Base-by-base conservation (phyloP, 352 stramenopile species). In the Thraustotheca clavata region DNA sequence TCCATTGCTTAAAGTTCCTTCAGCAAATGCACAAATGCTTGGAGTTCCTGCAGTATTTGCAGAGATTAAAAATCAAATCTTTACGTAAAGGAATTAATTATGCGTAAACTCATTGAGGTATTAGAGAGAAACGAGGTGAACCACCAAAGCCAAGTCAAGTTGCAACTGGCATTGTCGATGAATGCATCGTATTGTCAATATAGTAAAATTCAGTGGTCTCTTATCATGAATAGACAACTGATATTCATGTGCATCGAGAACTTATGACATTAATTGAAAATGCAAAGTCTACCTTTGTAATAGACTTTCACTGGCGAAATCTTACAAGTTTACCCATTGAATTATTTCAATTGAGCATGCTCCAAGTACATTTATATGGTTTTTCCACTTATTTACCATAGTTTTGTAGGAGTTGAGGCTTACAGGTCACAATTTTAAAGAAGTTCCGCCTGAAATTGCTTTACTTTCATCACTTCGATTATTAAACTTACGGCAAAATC, bases 251-350 rank as follows among this genome's bases (percentile, higher is more conserved):
- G 2, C 75, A 86, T n/a, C 69, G 68, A 0, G 75, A 85, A 34
- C 79, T 91, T 22, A 57, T 72, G 36, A 59, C 75, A 11, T 71
- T 71, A 2, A 72, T 91, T 20, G 52, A 70, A 20, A 47, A 47
- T 0, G 79, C 79, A 11, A 61, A 69, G 68, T 49, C 75, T n/a
- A 71, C 71, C 0, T 61, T 71, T 1, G 70, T 71, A 12, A 65
- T 91, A 7, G 77, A 82, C 32, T 84, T 88, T 49, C 82, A 89
- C 67, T 91, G 82, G 82, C 77, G 84, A 27, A 76, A 82, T 12
- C 72, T 91, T 18, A 67, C 71, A 0, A 33, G 34, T 20, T 22
- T 65, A 22, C 57, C 57, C 1, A 36, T 26, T 7, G 41, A 65
- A 40, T 32, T 65, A 18, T 65, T 55, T 24, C 41, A 65, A 27